phyloP scores from a whole-genome alignment of 768 basidiomycete genomes.

The Amanita subjunquillea region DNA sequence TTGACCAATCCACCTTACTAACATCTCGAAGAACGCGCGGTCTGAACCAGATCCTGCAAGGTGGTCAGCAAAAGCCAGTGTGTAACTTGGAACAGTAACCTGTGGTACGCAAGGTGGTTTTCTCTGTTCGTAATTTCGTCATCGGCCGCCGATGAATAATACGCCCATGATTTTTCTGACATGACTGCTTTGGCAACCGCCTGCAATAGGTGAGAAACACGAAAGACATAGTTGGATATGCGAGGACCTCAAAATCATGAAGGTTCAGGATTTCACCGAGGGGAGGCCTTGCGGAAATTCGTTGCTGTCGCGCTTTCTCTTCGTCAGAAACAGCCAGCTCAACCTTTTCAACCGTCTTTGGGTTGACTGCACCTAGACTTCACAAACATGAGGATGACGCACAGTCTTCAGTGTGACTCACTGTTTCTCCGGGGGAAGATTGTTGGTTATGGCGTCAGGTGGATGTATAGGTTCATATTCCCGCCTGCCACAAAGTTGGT shows the following conservation, averaged over 20 bases:
- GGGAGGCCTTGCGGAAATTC: conserved; percentile 54
- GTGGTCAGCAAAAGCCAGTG: neutral
- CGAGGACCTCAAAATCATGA: conserved; percentile 84
- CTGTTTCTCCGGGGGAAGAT: conserved; percentile 83
- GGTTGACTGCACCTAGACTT: conserved; percentile 67
- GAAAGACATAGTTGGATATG: neutral
- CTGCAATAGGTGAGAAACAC: conserved; percentile 23
- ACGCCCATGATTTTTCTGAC: conserved; percentile 88
- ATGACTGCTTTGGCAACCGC: conserved; percentile 77
- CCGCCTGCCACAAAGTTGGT: conserved; percentile 27
- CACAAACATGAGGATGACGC: neutral
- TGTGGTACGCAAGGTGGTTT: conserved; percentile 86
- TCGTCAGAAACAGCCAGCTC: conserved; percentile 55
- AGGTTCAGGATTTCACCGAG: conserved; percentile 77
- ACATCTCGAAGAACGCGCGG: conserved; percentile 82
- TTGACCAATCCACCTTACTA: conserved; percentile 77
- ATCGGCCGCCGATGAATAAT: conserved; percentile 94
- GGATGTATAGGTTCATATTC: conserved; percentile 91
- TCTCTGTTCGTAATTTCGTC: conserved; percentile 88
- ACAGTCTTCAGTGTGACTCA: conserved; percentile 19
- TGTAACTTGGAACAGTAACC: conserved; percentile 28
- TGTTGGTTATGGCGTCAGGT: conserved; percentile 64
- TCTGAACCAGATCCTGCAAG: conserved; percentile 74
- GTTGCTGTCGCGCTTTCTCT: conserved; percentile 59
- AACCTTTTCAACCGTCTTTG: conserved; percentile 51